Conservation (phyloP, 148 eudicot genomes). For the Rhododendron kiyosumense region DNA sequence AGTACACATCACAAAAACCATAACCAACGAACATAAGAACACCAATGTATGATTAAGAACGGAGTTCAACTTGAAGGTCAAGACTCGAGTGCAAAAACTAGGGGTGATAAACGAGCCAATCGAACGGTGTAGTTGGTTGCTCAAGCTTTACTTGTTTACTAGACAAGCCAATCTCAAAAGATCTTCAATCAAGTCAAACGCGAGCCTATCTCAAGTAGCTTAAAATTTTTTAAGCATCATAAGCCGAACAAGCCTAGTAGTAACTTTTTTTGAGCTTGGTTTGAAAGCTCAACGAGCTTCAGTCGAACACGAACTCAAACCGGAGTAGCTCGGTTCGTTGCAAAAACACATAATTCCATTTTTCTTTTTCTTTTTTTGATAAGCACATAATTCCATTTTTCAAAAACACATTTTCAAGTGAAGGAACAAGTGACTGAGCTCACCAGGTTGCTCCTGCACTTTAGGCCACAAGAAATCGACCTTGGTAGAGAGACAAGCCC, state of each 20-base stretch:
- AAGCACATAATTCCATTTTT: neutral
- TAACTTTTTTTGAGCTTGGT: neutral
- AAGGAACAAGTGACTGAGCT: neutral
- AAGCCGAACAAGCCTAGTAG: neutral
- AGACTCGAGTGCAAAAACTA: neutral
- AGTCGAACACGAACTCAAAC: neutral
- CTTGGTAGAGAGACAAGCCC: constrained; percentile 89
- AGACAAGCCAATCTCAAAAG: neutral
- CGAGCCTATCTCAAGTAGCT: neutral
- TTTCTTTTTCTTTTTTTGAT: too few species aligned
- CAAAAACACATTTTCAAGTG: neutral
- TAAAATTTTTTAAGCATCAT: neutral
- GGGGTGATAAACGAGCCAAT: neutral
- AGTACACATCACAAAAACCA: neutral
- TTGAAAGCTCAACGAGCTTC: neutral
- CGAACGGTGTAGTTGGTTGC: neutral
- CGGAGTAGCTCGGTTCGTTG: neutral
- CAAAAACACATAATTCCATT: neutral
- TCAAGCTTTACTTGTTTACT: neutral
- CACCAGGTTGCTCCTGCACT: constrained; percentile 69
- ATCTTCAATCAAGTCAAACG: neutral
- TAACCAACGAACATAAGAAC: neutral
- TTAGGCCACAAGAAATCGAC: constrained; percentile 88
- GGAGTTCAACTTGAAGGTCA: neutral
- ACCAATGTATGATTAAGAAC: neutral